These are phyloP conservation scores for Arthrobotrys iridis DNA, from an alignment of 2,329 filamentous ascomycete genomes.

Conservation along the genomic window DNA sequence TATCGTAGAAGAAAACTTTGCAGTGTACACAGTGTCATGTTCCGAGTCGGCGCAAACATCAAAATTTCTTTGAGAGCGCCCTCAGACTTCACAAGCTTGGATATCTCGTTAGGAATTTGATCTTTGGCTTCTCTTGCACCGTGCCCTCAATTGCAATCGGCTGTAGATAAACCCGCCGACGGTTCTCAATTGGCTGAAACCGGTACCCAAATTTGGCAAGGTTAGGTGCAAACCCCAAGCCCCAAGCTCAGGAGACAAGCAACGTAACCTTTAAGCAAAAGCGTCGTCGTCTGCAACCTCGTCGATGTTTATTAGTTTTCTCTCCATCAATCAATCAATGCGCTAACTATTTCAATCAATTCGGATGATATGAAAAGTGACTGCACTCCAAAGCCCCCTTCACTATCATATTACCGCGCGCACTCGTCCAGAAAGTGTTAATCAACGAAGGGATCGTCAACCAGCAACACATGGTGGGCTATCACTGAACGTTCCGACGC, in stretches of 20 bases:
- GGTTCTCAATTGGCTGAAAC: background rate
- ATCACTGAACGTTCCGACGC: conserved; percentile 25
- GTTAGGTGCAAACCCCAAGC: conserved; percentile 4
- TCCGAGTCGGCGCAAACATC: background rate
- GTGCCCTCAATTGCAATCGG: too few species aligned
- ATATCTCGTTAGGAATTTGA: too few species aligned
- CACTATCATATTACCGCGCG: too few species aligned
- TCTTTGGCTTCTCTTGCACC: too few species aligned
- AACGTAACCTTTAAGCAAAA: conserved; percentile 19
- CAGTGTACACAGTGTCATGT: conserved; percentile 11
- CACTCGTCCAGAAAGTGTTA: conserved; percentile 15
- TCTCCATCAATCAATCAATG: background rate
- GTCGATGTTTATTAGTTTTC: background rate
- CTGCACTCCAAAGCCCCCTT: too few species aligned
- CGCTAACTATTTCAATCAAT: background rate
- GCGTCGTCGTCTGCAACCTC: background rate
- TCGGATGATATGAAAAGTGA: background rate
- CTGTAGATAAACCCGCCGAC: too few species aligned
- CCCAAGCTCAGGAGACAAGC: conserved; percentile 41
- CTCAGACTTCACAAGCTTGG: too few species aligned
- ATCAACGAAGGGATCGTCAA: conserved; percentile 1
- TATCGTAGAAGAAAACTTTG: background rate
- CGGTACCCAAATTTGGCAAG: conserved; percentile 29
- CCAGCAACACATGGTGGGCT: conserved; percentile 24
- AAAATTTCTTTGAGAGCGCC: too few species aligned